Evolutionary conservation across 371 early-diverging fungal species (phyloP).

Genomic region (Zychaea mexicana): DNA sequence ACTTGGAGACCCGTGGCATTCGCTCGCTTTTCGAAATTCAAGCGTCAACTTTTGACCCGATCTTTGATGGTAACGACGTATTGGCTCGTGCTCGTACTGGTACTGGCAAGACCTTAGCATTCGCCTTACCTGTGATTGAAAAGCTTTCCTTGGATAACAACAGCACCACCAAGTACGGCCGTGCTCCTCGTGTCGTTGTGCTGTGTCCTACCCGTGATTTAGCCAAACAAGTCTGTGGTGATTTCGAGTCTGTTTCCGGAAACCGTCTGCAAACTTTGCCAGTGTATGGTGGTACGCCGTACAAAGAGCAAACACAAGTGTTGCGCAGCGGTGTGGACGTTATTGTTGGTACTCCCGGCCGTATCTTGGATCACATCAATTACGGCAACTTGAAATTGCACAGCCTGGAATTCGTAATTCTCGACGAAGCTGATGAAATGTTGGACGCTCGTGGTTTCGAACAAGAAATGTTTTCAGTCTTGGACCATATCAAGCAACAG

Average conservation of each 20-base stretch:
- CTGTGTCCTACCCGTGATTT: constrained; percentile 95
- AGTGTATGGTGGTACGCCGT: constrained; percentile 88
- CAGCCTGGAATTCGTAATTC: constrained; percentile 71
- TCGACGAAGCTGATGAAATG: constrained; percentile 98
- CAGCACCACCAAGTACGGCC: constrained; percentile 55
- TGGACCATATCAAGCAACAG: constrained; percentile 76
- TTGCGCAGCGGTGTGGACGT: constrained; percentile 92
- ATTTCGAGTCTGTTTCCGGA: constrained; percentile 68
- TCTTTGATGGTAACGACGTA: constrained; percentile 88
- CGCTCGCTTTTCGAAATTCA: constrained; percentile 91
- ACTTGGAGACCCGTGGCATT: constrained; percentile 74
- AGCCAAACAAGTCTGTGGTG: constrained; percentile 87
- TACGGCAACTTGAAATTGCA: constrained; percentile 79
- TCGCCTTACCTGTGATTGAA: constrained; percentile 89
- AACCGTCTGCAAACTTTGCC: constrained; percentile 61
- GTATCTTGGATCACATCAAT: constrained; percentile 94
- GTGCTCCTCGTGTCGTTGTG: constrained; percentile 85
- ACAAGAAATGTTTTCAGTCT: constrained; percentile 87
- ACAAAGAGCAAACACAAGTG: constrained; percentile 76
- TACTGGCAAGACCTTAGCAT: constrained; percentile 94
- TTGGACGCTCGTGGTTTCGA: constrained; percentile 95
- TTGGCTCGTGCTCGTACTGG: constrained; percentile 97
- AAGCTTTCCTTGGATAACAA: constrained; percentile 60
- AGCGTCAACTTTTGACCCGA: constrained; percentile 81
- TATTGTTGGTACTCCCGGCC: constrained; percentile 97